Evolutionary conservation across 2,329 filamentous ascomycete species (phyloP).

Genomic region (Fusarium sp.): DNA sequence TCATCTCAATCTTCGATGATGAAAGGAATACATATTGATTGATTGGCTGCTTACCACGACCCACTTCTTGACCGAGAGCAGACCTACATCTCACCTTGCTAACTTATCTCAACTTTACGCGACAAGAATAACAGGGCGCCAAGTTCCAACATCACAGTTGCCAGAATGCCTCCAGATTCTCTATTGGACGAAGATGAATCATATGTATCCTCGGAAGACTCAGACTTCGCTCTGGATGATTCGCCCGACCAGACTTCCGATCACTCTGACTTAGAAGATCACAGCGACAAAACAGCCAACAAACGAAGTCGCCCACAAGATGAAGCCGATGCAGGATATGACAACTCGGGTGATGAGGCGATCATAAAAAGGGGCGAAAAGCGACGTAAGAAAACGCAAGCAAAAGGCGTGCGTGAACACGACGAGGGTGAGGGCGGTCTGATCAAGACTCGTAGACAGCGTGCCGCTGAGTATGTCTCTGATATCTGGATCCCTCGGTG

Average conservation of each 20-base stretch:
- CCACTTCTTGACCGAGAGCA: background rate
- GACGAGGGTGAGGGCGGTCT: slow-evolving; percentile 70
- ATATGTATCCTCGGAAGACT: slow-evolving; percentile 78
- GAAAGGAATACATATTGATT: background rate
- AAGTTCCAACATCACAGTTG: background rate
- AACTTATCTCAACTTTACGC: background rate
- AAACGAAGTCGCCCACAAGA: slow-evolving; percentile 36
- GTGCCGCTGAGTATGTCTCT: slow-evolving; percentile 68
- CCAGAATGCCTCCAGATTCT: slow-evolving; percentile 56
- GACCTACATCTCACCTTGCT: background rate
- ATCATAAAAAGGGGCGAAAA: slow-evolving; percentile 72
- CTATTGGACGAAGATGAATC: slow-evolving; percentile 61
- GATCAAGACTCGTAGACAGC: slow-evolving; percentile 78
- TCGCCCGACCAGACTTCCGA: slow-evolving; percentile 58
- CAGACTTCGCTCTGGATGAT: slow-evolving; percentile 74
- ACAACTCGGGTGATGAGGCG: slow-evolving; percentile 78
- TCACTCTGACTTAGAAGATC: slow-evolving; percentile 61
- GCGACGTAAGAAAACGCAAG: slow-evolving; percentile 57
- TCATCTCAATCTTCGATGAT: background rate
- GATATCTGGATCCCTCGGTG: background rate
- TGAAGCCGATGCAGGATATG: slow-evolving; percentile 57
- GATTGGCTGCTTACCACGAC: slow-evolving; percentile 34
- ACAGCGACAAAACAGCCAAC: slow-evolving; percentile 41
- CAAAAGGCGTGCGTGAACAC: slow-evolving; percentile 50
- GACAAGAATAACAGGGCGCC: background rate